A percentile compares a stretch with the other conserved stretches of the same genome.
Evolutionary conservation across 1,139 yeast genomes (phyloP).

Genomic region (Wickerhamiella pararugosa): DNA sequence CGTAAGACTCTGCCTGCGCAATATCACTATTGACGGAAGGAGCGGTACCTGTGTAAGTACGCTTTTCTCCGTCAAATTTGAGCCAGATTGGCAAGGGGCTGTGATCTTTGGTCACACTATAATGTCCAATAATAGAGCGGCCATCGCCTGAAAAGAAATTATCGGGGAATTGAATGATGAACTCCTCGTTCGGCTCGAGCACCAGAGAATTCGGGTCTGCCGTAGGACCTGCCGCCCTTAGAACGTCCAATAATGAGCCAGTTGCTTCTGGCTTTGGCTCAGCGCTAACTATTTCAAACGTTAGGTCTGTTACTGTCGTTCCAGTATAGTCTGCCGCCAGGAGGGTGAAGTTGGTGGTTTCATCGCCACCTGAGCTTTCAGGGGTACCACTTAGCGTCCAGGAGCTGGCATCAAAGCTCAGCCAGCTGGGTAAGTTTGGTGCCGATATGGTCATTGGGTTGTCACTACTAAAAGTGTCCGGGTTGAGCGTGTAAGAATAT

Average conservation of each 20-base stretch:
- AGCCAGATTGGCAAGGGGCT: conserved; percentile 90
- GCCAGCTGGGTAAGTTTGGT: conserved; percentile 57
- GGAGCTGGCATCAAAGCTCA: conserved; percentile 46
- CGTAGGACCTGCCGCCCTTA: conserved; percentile 20
- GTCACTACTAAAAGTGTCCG: conserved; percentile 50
- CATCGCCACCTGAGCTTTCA: conserved; percentile 32
- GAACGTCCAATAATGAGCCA: conserved; percentile 12
- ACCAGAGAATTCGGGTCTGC: conserved; percentile 63
- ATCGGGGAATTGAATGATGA: conserved; percentile 46
- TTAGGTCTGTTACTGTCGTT: conserved; percentile 31
- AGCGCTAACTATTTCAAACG: conserved; percentile 34
- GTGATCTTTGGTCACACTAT: conserved; percentile 68
- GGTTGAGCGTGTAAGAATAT: conserved; percentile 56
- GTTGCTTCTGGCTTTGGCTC: conserved; percentile 16
- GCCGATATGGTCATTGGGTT: conserved; percentile 34
- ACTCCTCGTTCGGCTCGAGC: conserved; percentile 49
- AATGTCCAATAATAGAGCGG: conserved; percentile 45
- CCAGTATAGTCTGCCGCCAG: conserved; percentile 49
- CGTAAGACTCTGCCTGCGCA: conserved; percentile 71
- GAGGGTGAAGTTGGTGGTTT: conserved; percentile 32
- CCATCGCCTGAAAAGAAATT: conserved; percentile 40
- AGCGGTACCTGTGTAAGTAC: conserved; percentile 75
- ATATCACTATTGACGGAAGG: conserved; percentile 72
- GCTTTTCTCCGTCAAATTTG: conserved; percentile 39
- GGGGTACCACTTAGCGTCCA: conserved; percentile 66